Evolutionary conservation across 768 basidiomycete genomes (phyloP), one percentile per base, ranked within the genome.

Genomic region (Leucosporidium yakuticum): DNA sequence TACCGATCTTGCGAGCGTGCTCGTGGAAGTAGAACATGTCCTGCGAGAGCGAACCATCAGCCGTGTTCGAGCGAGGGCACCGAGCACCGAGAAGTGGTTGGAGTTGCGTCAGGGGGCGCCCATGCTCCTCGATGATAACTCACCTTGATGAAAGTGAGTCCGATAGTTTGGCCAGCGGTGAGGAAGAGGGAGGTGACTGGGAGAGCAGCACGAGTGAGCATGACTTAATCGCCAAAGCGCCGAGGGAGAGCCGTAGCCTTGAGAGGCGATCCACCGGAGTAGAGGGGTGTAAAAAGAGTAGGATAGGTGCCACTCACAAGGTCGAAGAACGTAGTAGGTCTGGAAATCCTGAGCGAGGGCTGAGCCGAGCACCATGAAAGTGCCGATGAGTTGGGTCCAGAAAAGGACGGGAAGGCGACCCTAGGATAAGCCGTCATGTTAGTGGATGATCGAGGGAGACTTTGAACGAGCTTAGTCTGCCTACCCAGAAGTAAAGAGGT

Each of bases 361-460:
- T 20, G 59, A 58, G 32, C 71, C 71, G 63, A 73, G 68, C 15
- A 73, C 60, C 32, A 73, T 23, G 63, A 67, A 39, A 32, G 71
- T 73, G 48, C 71, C 71, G 65, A 73, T 53, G 59, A 69, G 31
- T 50, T 73, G 71, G 1, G 71, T 67, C 71, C 71, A 73, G 60
- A 73, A 73, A 21, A 73, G 65, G 49, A 69, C 68, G 11, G 39
- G 39, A 15, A 44, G 39, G 39, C 39, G 39, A 15, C 39, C 39
- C 39, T 44, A 15, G 3, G 17, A 15, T 44, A 15, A 8, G 39
- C 3, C 6, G 17, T 3, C 11, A 15, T 15, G 39, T 44, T 15
- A 44, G 39, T 8, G 14, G 39, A 2, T n/a, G n/a, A 8, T 44
- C 39, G 2, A 7, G 6, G 11, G 14, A 44, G 17, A 44, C 2